Base-by-base conservation (phyloP, 768 basidiomycete species). In the Paxillus ammoniavirescens region DNA sequence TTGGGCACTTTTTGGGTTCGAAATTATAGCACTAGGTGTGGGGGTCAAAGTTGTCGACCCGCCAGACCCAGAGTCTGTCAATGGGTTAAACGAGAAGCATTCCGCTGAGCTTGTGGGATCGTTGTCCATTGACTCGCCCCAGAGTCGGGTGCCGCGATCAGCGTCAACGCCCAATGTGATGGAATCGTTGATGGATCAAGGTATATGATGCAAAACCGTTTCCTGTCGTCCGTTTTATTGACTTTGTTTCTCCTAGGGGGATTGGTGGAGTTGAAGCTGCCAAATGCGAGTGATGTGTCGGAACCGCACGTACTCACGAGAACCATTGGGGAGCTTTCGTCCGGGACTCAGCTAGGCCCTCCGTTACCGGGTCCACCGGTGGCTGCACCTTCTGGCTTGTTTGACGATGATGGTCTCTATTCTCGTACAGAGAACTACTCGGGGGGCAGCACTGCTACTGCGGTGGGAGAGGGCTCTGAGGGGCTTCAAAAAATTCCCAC, bases 171-270 rank as follows among this genome's bases (percentile, higher is more conserved):
- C 56, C 9, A 74, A 82, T 43, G 84, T 79, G 0, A 73, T 88
- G 72, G 82, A 86, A 50, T 77, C 79, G 47, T 74, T 87, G 10
- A 87, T 87, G 85, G 84, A 89, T 54, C 78, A 83, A 62, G 82
- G 79, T 78, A 56, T 21, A 64, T 50, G 5, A 44, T 23, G 7
- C n/a, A 33, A 30, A 4, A 4, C 21, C 41, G 26, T 1, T 42
- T 55, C 23, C 35, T 21, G 18, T 38, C 15, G 28, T 42, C 17
- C 15, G 4, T 26, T 47, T 15, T 10, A 23, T 40, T 59, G 42
- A 63, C 21, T 5, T 2, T 3, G 9, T 36, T 44, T 42, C 30
- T 42, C 36, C 40, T 30, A 85, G 83, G 81, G 23, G 82, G 83
- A 2, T 72, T 80, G 36, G 81, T 85, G 14, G 84, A 86, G 64